phyloP scores from a whole-genome alignment of 2,329 filamentous ascomycete genomes.

The Aureobasidium leucospermi region DNA sequence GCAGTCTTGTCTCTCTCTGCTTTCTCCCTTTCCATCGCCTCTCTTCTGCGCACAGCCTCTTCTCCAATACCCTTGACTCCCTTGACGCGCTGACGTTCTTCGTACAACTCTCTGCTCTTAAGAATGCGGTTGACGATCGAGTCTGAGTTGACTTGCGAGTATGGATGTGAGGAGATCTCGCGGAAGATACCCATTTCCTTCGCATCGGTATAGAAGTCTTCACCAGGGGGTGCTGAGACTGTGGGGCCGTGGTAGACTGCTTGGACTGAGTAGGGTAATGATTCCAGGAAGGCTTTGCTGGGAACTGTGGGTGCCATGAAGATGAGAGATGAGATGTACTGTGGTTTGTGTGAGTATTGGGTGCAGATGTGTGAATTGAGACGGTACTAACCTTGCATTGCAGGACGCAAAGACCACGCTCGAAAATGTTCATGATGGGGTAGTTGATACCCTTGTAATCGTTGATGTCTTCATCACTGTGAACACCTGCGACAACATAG shows the following conservation, averaged over 20 bases:
- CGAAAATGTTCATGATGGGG: constrained; percentile 98
- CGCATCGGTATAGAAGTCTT: constrained; percentile 61
- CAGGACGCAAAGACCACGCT: constrained; percentile 87
- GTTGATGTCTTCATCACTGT: constrained; percentile 94
- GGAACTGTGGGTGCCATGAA: constrained; percentile 88
- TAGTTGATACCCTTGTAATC: constrained; percentile 96
- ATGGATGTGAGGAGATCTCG: constrained; percentile 69
- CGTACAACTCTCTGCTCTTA: constrained; percentile 77
- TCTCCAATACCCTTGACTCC: constrained; percentile 78
- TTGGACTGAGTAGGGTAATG: constrained; percentile 44
- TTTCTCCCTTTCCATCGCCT: constrained; percentile 18
- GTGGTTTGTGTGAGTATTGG: constrained; percentile 15
- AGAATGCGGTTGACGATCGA: constrained; percentile 89
- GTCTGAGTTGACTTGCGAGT: constrained; percentile 80
- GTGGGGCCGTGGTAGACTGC: constrained; percentile 96
- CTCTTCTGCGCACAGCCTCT: constrained; percentile 35
- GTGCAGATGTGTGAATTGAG: constrained; percentile 20
- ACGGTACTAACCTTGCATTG: constrained; percentile 67
- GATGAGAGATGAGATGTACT: constrained; percentile 82
- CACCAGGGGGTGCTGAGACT: constrained; percentile 62
- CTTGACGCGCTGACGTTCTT: constrained; percentile 85
- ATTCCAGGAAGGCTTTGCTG: constrained; percentile 62
- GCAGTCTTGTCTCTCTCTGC: background rate
- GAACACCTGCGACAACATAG: constrained; percentile 87
- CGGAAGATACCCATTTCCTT: constrained; percentile 79